phyloP scores from a whole-genome alignment of 1,284 basidiomycete species.

The Puccinia coronata region DNA sequence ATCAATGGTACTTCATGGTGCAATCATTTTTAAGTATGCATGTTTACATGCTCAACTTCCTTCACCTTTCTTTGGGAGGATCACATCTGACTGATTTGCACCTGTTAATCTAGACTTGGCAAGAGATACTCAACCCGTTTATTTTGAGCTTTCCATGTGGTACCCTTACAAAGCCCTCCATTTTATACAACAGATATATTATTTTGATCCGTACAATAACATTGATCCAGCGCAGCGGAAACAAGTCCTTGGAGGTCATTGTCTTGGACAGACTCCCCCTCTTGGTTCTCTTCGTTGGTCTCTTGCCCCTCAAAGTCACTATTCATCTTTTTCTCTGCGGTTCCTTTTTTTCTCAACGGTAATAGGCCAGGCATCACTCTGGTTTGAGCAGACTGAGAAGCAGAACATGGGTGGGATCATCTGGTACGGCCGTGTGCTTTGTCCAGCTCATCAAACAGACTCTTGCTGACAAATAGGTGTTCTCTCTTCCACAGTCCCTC shows the following conservation, averaged over 20 bases:
- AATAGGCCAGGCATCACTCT: constrained; percentile 67
- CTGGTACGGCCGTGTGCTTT: too few relatives aligned
- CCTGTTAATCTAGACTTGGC: constrained; percentile 64
- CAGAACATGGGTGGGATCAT: constrained; percentile 71
- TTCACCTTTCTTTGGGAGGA: not conserved
- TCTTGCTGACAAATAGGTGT: too few relatives aligned
- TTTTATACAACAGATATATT: too few relatives aligned
- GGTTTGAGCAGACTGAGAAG: constrained; percentile 74
- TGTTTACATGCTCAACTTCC: not conserved
- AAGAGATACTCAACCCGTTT: constrained; percentile 61
- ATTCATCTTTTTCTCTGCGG: too few relatives aligned
- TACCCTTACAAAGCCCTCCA: too few relatives aligned
- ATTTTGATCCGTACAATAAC: constrained; percentile 71
- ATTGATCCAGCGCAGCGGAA: constrained; percentile 60
- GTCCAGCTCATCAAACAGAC: too few relatives aligned
- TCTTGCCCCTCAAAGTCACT: too few relatives aligned
- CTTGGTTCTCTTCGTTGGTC: too few relatives aligned
- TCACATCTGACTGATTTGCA: not conserved
- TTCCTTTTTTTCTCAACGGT: too few relatives aligned
- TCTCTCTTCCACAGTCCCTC: constrained; percentile 65
- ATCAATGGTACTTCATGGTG: constrained; percentile 67
- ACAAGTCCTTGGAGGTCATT: constrained; percentile 29
- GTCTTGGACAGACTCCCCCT: too few relatives aligned
- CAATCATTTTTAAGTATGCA: constrained; percentile 72
- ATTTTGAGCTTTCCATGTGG: too few relatives aligned